Conservation (phyloP, 2,329 filamentous ascomycete species). For the Pseudohalonectria lignicola region DNA sequence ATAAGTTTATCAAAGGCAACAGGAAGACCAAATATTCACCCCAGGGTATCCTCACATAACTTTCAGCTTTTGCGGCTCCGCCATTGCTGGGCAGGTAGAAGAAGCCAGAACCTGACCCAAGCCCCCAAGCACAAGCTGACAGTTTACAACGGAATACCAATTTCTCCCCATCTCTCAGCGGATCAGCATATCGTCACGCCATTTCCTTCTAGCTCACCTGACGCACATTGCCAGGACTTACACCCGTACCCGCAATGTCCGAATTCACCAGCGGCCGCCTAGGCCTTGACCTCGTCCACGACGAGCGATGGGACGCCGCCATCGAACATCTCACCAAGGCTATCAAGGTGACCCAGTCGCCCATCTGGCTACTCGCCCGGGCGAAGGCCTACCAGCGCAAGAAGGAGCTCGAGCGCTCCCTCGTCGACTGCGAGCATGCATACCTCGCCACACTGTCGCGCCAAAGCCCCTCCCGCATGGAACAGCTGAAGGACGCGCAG, state of each 20-base stretch:
- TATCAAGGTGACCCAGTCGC: slow-evolving; percentile 54
- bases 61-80: too few relatives aligned
- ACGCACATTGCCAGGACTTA: too few relatives aligned
- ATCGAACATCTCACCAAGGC: slow-evolving; percentile 59
- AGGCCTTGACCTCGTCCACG: slow-evolving; percentile 56
- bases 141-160: too few relatives aligned
- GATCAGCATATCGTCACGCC: too few relatives aligned
- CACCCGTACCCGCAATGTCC: slow-evolving; percentile 44
- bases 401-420: slow-evolving; percentile 48
- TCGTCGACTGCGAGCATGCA: slow-evolving; percentile 59
- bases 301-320: slow-evolving; percentile 54
- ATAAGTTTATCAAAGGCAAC: too few relatives aligned
- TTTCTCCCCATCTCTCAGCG: too few relatives aligned
- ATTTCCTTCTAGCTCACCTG: too few relatives aligned
- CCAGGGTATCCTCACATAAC: too few relatives aligned
- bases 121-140: too few relatives aligned
- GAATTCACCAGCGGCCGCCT: slow-evolving; percentile 36
- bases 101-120: too few relatives aligned
- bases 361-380: slow-evolving; percentile 71
- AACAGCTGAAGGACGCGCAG: slow-evolving; percentile 71
- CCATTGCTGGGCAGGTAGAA: too few relatives aligned
- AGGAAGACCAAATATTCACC: too few relatives aligned
- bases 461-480: slow-evolving; percentile 44
- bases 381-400: slow-evolving; percentile 66
- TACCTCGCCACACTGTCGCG: slow-evolving; percentile 53